phyloP scores from a whole-genome alignment of 805 yeast genomes.

The Candida ovalis region DNA sequence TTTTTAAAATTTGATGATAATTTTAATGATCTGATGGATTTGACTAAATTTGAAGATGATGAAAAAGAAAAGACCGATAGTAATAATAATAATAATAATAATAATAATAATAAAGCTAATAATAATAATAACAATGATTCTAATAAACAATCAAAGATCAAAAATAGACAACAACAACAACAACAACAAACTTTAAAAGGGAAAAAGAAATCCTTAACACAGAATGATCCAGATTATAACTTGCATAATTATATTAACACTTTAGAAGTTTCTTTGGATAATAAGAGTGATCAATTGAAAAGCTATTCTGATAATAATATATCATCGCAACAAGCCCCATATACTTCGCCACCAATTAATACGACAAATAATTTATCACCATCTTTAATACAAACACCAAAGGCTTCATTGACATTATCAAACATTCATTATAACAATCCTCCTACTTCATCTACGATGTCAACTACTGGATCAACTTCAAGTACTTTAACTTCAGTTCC shows the following conservation, averaged over 20 bases:
- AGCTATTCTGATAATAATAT: neutral
- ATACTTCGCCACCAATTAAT: slow-evolving; percentile 1
- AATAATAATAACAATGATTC: neutral
- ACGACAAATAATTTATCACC: neutral
- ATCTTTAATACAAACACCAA: slow-evolving; percentile 3
- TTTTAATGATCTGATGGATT: slow-evolving; percentile 26
- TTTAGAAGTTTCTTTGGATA: slow-evolving; percentile 30
- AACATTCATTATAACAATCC: neutral
- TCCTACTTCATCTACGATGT: neutral
- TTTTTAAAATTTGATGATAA: slow-evolving; percentile 31
- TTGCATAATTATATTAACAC: slow-evolving; percentile 31
- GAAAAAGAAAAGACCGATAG: neutral
- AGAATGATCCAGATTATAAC: slow-evolving; percentile 16
- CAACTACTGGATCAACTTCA: slow-evolving; percentile 4
- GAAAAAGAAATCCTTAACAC: neutral
- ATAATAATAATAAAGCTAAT: neutral
- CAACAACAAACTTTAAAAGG: neutral
- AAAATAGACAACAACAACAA: slow-evolving; percentile 2
- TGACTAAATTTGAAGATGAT: slow-evolving; percentile 23
- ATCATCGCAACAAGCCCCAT: neutral
- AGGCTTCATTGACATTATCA: slow-evolving; percentile 2
- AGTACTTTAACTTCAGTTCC: slow-evolving; percentile 4
- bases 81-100: neutral
- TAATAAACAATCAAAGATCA: neutral
- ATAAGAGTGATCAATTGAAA: neutral